These are phyloP conservation scores for Prunus armeniaca DNA, from an alignment of 306 rosid species.

Conservation along the genomic window DNA sequence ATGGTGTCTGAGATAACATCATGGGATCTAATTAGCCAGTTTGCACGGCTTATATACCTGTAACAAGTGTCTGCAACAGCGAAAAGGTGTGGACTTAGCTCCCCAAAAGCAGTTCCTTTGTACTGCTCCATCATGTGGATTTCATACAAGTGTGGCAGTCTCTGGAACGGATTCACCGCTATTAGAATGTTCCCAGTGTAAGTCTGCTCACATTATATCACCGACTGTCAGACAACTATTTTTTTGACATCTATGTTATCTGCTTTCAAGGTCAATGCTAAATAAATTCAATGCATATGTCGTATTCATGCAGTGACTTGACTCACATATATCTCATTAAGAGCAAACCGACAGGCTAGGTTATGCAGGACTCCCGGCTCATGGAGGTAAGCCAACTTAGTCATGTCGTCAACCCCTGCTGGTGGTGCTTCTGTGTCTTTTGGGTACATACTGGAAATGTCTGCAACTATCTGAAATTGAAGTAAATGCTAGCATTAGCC, in stretches of 20 bases:
- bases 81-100: conserved; percentile 90
- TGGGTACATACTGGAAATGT: conserved; percentile 68
- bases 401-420: conserved; percentile 92
- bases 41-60: conserved; percentile 47
- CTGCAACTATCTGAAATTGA: conserved; percentile 63
- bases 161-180: conserved; percentile 83
- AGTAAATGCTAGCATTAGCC: background rate
- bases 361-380: conserved; percentile 80
- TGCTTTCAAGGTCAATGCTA: background rate
- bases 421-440: conserved; percentile 92
- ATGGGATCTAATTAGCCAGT: conserved; percentile 5
- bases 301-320: background rate
- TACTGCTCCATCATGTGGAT: conserved; percentile 87
- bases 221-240: conserved; percentile 22
- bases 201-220: conserved; percentile 48
- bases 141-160: conserved; percentile 81
- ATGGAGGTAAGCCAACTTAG: conserved; percentile 80
- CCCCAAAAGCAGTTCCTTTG: conserved; percentile 86
- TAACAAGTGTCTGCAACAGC: conserved; percentile 87
- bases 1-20: background rate
- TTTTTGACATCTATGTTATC: background rate
- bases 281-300: background rate
- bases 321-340: conserved; percentile 86
- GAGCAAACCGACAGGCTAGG: conserved; percentile 61
- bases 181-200: conserved; percentile 85